Evolutionary conservation across 2,329 filamentous ascomycete species (phyloP), one percentile per base, ranked within the genome.

Genomic region (Coleophoma eucalyptorum): DNA sequence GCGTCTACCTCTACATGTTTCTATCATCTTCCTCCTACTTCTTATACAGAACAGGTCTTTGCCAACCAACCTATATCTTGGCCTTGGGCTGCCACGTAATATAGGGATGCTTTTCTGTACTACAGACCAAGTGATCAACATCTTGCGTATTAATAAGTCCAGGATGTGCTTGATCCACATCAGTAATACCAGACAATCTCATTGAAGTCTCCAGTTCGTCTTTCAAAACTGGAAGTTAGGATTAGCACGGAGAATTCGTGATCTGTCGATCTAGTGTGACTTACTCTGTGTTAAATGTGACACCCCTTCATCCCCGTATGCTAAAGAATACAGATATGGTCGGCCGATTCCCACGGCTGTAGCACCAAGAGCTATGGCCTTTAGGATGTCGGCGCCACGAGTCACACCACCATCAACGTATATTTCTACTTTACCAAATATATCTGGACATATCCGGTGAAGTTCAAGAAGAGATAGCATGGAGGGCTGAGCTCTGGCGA

Each of bases 131-230:
- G 26, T 26, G 26, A 26, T 26, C 26, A 26, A 26, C 26, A 26
- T 26, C 26, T 26, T 26, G 26, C 26, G 26, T 26, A 26, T 26
- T 26, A 5, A 26, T 26, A 26, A 26, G 26, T 26, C 26, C 26
- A 7, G 26, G 26, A 26, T 26, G 26, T 6, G 26, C 26, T 59
- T 84, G 72, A 49, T 77, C 71, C 12, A 86, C 65, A 50, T 76
- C 74, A 1, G 79, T 84, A 34, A 86, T 73, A 2, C 83, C 83
- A 38, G 82, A 76, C 58, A 85, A 72, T 35, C 78, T 74, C 83
- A 86, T 86, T 1, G 80, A 78, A 5, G 77, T 83, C 54, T 81
- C 75, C 4, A 86, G 65, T 62, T 87, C 83, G 52, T 86, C 82
- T 43, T 69, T 69, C 13, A 80, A 55, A n/a, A 76, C 73, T 75